Percentiles rank a stretch among this genome's conserved stretches.
Evolutionary conservation across 805 yeast species (phyloP).

Genomic region (Hanseniaspora jakobsenii): DNA sequence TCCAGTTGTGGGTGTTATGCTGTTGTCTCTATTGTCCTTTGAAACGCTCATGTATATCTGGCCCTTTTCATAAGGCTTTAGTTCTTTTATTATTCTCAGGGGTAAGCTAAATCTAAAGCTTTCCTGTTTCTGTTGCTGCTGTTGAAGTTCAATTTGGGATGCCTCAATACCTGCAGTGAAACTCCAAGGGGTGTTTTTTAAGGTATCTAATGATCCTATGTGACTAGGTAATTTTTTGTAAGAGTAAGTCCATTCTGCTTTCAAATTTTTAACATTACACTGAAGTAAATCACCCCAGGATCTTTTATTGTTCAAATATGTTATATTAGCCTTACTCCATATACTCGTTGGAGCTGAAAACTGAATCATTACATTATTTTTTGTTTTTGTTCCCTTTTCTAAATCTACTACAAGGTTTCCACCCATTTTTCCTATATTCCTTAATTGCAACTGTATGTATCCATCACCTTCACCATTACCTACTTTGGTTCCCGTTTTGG

Average conservation of each 20-base stretch:
- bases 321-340: slow-evolving; percentile 29
- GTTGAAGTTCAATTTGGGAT: slow-evolving; percentile 10
- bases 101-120: slow-evolving; percentile 11
- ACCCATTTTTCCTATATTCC: slow-evolving; percentile 58
- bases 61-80: slow-evolving; percentile 5
- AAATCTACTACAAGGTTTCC: slow-evolving; percentile 46
- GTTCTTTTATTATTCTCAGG: slow-evolving; percentile 5
- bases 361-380: slow-evolving; percentile 42
- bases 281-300: slow-evolving; percentile 14
- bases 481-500: slow-evolving; percentile 87
- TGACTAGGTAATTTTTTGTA: slow-evolving; percentile 25
- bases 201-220: slow-evolving; percentile 24
- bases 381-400: slow-evolving; percentile 49
- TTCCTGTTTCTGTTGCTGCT: slow-evolving; percentile 5
- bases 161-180: slow-evolving; percentile 4
- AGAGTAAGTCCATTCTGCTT: slow-evolving; percentile 28
- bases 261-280: slow-evolving; percentile 21
- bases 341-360: slow-evolving; percentile 41
- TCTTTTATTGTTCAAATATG: slow-evolving; percentile 22
- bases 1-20: slow-evolving; percentile 39
- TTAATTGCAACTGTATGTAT: slow-evolving; percentile 58
- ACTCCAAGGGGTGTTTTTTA: slow-evolving; percentile 23
- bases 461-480: slow-evolving; percentile 98
- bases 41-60: slow-evolving; percentile 16
- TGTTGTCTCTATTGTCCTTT: slow-evolving; percentile 34